phyloP scores from a whole-genome alignment of 2,329 filamentous ascomycete genomes.

The Talaromyces islandicus region DNA sequence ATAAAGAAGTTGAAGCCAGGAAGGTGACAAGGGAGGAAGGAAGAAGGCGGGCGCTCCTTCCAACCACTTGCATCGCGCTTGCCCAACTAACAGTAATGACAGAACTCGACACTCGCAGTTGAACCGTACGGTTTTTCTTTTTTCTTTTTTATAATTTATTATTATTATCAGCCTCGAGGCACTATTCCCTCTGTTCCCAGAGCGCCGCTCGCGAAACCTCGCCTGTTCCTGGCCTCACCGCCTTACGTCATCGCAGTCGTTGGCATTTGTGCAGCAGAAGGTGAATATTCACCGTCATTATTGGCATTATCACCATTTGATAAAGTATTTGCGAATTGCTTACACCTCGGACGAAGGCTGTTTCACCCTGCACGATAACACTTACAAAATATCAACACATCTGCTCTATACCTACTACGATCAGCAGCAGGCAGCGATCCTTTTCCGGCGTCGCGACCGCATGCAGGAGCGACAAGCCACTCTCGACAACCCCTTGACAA shows the following conservation, averaged over 20 bases:
- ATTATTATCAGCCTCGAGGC: neutral
- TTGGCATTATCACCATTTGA: neutral
- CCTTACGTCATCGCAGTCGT: neutral
- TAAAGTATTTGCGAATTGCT: neutral
- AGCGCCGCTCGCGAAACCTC: neutral
- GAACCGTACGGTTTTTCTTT: no score
- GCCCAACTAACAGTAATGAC: no score
- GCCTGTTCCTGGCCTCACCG: neutral
- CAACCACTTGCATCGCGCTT: neutral
- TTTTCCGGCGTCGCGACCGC: neutral
- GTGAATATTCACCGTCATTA: no score
- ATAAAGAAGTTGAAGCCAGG: neutral
- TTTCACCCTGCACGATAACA: neutral
- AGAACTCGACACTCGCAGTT: neutral
- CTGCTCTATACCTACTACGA: neutral
- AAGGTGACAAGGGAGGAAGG: neutral
- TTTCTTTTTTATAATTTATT: neutral
- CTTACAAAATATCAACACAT: neutral
- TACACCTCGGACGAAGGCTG: neutral
- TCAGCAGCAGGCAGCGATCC: neutral
- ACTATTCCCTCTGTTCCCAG: neutral
- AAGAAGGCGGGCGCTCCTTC: neutral
- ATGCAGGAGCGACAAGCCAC: neutral
- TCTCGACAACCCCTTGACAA: neutral
- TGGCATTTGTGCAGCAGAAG: neutral